A percentile compares a stretch with the other conserved stretches of the same genome.
These are phyloP conservation scores for Vitis hybrid DNA, from an alignment of 177 flowering plant genomes.

Conservation along the genomic window DNA sequence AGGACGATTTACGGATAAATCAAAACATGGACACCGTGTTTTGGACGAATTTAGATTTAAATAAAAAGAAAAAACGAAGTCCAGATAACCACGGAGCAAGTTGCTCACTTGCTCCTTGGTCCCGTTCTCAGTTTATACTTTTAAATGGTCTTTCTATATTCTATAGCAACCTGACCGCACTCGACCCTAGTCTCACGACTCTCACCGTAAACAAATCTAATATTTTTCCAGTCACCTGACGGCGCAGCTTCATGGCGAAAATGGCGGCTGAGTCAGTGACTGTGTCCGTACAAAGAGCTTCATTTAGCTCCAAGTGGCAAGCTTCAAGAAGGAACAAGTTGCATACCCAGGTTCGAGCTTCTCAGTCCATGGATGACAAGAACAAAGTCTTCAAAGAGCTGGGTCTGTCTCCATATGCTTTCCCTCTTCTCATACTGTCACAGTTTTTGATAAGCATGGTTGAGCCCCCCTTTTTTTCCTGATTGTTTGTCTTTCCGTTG, in stretches of 20 bases:
- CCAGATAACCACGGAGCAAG: too few species aligned
- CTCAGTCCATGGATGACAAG: slow-evolving; percentile 50
- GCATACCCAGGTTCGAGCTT: slow-evolving; percentile 39
- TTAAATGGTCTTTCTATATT: too few species aligned
- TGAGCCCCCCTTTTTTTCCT: neutral
- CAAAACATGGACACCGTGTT: too few species aligned
- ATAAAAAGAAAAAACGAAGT: too few species aligned
- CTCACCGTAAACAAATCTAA: too few species aligned
- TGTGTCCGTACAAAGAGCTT: slow-evolving; percentile 4
- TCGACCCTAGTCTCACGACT: too few species aligned
- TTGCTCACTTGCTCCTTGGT: too few species aligned
- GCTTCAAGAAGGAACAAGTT: slow-evolving; percentile 6
- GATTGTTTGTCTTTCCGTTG: neutral
- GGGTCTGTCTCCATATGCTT: slow-evolving; percentile 38
- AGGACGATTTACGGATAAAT: too few species aligned
- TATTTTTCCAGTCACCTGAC: neutral
- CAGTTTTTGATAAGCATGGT: neutral
- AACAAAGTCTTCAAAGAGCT: slow-evolving; percentile 61
- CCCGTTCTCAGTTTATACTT: too few species aligned
- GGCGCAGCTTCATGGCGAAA: neutral
- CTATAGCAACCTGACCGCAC: too few species aligned
- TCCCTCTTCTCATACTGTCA: neutral
- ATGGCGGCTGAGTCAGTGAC: slow-evolving; percentile 17
- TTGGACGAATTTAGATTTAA: too few species aligned
- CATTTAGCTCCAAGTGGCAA: slow-evolving; percentile 8